phyloP scores from a whole-genome alignment of 148 eudicot genomes.

The Rhododendron ovatum region DNA sequence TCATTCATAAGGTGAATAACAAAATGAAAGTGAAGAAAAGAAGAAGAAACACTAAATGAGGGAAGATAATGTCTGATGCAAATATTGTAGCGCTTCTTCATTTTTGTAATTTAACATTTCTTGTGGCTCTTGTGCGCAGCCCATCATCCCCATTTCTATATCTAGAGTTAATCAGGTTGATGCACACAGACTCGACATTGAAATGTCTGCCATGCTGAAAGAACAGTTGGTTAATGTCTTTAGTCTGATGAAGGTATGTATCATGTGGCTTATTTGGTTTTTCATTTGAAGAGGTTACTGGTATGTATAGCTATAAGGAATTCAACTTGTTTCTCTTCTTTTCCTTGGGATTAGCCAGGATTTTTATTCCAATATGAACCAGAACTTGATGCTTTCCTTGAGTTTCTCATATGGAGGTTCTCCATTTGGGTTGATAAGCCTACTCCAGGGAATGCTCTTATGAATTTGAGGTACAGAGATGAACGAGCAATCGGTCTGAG shows the following conservation, averaged over 20 bases:
- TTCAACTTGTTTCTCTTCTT: constrained; percentile 28
- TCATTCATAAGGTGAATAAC: not conserved
- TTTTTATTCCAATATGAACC: constrained; percentile 92
- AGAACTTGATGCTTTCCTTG: constrained; percentile 97
- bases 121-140: constrained; percentile 28
- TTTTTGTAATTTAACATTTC: not conserved
- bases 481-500: constrained; percentile 64
- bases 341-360: constrained; percentile 94
- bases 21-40: not conserved
- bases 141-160: constrained; percentile 57
- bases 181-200: constrained; percentile 86
- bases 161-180: constrained; percentile 96
- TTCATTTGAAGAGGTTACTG: not conserved
- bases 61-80: not conserved
- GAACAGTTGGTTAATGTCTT: constrained; percentile 93
- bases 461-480: constrained; percentile 96
- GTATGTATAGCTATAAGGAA: not conserved
- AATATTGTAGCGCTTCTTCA: not conserved
- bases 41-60: not conserved
- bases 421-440: constrained; percentile 99
- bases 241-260: constrained; percentile 76
- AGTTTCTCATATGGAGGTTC: constrained; percentile 94
- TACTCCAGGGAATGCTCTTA: constrained; percentile 88
- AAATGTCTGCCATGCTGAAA: constrained; percentile 95
- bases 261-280: not conserved